A percentile compares a stretch with the other conserved stretches of the same genome.
Conservation (phyloP, 495 filamentous ascomycete species). For the Stereocaulon alpinum region DNA sequence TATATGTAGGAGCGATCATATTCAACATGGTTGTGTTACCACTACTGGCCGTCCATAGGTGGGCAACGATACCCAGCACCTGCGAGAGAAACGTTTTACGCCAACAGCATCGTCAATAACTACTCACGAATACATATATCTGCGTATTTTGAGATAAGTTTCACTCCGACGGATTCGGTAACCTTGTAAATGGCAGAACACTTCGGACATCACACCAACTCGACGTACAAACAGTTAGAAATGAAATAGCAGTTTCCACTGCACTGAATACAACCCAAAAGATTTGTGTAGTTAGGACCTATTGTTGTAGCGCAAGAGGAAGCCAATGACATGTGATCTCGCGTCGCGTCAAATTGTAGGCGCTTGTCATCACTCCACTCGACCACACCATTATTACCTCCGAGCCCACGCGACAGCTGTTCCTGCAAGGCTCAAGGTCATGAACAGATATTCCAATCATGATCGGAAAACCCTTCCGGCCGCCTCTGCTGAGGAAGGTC, state of each 20-base stretch:
- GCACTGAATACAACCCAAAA: not conserved
- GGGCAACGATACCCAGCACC: too few species aligned
- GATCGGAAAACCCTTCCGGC: slow-evolving; percentile 16
- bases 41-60: too few species aligned
- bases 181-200: too few species aligned
- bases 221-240: too few species aligned
- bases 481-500: slow-evolving; percentile 12
- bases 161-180: too few species aligned
- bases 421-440: not conserved
- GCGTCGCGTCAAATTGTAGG: not conserved
- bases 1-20: not conserved
- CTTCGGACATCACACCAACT: too few species aligned
- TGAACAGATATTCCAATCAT: not conserved
- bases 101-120: too few species aligned
- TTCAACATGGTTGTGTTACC: not conserved
- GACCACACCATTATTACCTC: not conserved
- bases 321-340: not conserved
- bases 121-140: too few species aligned
- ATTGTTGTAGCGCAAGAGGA: too few species aligned
- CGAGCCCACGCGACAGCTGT: not conserved
- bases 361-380: not conserved
- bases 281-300: not conserved
- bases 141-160: too few species aligned
- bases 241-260: too few species aligned
- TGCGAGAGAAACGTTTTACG: too few species aligned